Base-by-base conservation (phyloP, 305 asterid genomes). In the Fraxinus latifolia region DNA sequence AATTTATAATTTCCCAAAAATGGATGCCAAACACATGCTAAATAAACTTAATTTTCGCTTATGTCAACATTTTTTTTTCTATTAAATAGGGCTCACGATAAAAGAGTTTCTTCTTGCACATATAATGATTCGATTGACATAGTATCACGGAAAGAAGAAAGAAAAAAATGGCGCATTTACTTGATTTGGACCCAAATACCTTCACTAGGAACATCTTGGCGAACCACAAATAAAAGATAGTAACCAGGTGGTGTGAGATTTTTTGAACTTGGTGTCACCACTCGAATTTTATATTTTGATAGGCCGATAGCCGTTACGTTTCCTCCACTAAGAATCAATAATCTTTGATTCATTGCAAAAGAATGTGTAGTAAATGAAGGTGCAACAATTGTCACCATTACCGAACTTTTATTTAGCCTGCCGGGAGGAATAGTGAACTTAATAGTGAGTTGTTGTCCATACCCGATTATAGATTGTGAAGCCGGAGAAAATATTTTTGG, bases 361-460 rank as follows among this genome's bases (percentile, higher is more conserved):
- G 89, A 71, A 15, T 86, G 89, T 7, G 89, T 86, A 14, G 80
- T 62, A 50, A 84, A 84, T 2, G 86, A 42, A 36, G 92, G 92
- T 62, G 90, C 88, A 2, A 87, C 84, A 88, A 88, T 84, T 9
- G 92, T 87, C 19, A 88, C 90, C 21, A 37, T 73, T 23, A 88
- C 65, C 5, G 34, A 78, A 34, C 65, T 31, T 50, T 27, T 11
- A 8, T 80, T 76, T 27, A 87, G 11, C 12, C 32, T 11, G 0
- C 72, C 84, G 3, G 55, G 44, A 0, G 68, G 6, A 6, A 87
- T 55, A 1, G 77, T 76, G 80, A 88, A 88, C 2, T 42, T 73
- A 72, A 89, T 39, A 9, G 36, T 17, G 2, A 88, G 31, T 14
- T 12, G 77, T 44, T 85, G 82, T 0, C 86, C 83, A 15, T 85